Conservation (phyloP, 1,139 yeast genomes). For the Kodamaea alishanica region DNA sequence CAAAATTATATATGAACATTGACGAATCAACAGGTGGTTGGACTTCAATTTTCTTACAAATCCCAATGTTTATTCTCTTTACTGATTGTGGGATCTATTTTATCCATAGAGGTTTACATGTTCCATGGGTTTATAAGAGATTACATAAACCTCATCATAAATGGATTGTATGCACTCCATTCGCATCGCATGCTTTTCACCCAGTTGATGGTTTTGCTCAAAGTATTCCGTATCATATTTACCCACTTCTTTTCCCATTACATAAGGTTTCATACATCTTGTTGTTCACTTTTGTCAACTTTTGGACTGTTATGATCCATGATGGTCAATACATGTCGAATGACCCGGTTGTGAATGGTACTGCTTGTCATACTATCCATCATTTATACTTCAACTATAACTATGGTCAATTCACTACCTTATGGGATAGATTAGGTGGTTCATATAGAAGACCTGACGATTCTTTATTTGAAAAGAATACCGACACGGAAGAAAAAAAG, state of each 20-base stretch:
- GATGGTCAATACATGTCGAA: conserved; percentile 94
- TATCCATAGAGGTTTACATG: conserved; percentile 89
- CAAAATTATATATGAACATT: conserved; percentile 67
- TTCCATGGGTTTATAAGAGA: conserved; percentile 80
- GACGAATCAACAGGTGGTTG: conserved; percentile 67
- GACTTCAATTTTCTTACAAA: conserved; percentile 59
- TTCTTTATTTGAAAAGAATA: conserved; percentile 68
- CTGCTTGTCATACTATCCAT: conserved; percentile 97
- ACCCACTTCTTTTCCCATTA: conserved; percentile 86
- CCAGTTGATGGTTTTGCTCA: conserved; percentile 95
- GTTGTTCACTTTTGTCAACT: conserved; percentile 84
- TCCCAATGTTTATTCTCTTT: conserved; percentile 78
- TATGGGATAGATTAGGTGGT: conserved; percentile 96
- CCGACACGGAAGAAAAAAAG: conserved; percentile 45
- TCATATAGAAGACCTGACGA: conserved; percentile 91
- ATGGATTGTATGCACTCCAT: conserved; percentile 98
- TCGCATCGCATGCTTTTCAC: conserved; percentile 98
- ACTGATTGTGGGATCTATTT: conserved; percentile 91
- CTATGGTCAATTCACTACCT: conserved; percentile 95
- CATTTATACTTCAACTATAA: conserved; percentile 95
- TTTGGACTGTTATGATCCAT: conserved; percentile 98
- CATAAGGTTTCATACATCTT: conserved; percentile 80
- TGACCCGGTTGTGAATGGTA: conserved; percentile 92
- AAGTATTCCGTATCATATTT: conserved; percentile 88
- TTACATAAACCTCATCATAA: conserved; percentile 99